Evolutionary conservation across 169 alveolate species (phyloP), one percentile per base, ranked within the genome.

Genomic region (Cryptosporidium felis): DNA sequence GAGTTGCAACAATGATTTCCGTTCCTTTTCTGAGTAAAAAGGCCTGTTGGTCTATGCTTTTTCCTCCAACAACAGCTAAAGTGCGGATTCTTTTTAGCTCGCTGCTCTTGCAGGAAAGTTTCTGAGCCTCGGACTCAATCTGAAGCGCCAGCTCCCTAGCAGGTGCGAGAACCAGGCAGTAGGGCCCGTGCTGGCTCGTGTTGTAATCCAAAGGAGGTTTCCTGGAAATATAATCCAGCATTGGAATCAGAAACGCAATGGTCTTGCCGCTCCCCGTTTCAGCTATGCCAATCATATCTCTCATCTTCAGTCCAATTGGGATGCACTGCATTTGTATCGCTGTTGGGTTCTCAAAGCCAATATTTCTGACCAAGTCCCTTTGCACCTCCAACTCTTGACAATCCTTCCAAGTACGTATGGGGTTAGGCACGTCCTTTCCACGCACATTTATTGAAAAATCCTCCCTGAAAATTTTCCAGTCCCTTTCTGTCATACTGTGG

Each of bases 181-280:
- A 97, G 12, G 99, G 99, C 2, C 99, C 99, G 80, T 96, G 98
- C 46, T 93, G 94, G 34, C 94, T 88, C 6, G 97, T 92, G 46
- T 94, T 97, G 62, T 96, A 96, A 59, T 92, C 92, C 56, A 96
- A 91, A 8, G 93, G 94, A 5, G 99, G 99, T 38, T 95, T 85
- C 8, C 91, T 85, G 42, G 92, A 88, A 14, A 97, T 95, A 74
- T 95, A 94, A 5, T 95, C 82, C 34, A 97, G 90, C 94, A 97
- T 88, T 10, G 99, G 99, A 16, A 97, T 91, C 60, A 97, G 95
- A 90, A 96, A 98, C 1, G 99, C 99, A 18, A 96, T 95, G 32
- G 99, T 96, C 90, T 98, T 97, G 18, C 98, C 98, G 44, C 94
- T 91, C 46, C 99, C 99, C 5, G 99, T 98, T 60, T 95, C 99